phyloP scores from a whole-genome alignment of 148 eudicot genomes.

The Rhododendron ferrugineum region DNA sequence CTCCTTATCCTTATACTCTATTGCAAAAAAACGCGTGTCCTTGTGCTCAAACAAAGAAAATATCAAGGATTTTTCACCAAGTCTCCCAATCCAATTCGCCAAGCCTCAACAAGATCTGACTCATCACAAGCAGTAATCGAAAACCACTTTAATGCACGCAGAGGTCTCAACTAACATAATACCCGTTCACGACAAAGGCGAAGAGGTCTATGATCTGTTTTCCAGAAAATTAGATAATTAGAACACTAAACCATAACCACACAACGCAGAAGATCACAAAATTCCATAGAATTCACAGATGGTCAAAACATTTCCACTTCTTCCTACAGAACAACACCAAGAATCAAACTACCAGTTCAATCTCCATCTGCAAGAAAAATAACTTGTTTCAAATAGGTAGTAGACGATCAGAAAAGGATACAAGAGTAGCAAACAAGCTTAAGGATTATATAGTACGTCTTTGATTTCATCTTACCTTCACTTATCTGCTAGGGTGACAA shows the following conservation, averaged over 20 bases:
- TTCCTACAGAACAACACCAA: neutral
- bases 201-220: neutral
- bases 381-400: neutral
- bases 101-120: neutral
- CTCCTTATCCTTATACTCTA: too few relatives aligned
- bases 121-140: neutral
- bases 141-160: neutral
- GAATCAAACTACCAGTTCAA: neutral
- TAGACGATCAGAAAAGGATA: neutral
- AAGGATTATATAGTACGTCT: neutral
- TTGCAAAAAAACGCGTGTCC: too few relatives aligned
- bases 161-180: neutral
- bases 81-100: too few relatives aligned
- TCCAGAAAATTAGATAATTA: neutral
- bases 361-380: slow-evolving; percentile 7
- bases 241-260: neutral
- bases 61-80: too few relatives aligned
- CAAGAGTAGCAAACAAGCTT: neutral
- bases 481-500: slow-evolving; percentile 39
- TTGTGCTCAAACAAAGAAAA: too few relatives aligned
- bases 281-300: too few relatives aligned
- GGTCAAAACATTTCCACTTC: neutral
- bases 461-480: slow-evolving; percentile 13
- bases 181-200: neutral
- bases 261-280: neutral